Conservation (phyloP, 768 basidiomycete genomes). For the Leccinum obscurum region DNA sequence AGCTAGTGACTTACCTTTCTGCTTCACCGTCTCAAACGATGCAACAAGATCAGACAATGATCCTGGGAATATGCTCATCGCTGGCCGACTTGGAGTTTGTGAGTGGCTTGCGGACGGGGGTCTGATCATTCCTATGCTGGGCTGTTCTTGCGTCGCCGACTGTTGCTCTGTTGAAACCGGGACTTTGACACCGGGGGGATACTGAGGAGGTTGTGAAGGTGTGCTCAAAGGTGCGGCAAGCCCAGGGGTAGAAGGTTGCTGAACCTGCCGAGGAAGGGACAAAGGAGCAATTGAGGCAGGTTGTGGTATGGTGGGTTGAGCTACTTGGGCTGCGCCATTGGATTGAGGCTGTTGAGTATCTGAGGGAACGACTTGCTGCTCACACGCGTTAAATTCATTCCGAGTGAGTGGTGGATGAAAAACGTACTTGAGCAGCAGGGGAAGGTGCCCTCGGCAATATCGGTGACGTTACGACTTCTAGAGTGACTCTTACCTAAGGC, state of each 20-base stretch:
- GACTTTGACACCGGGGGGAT: constrained; percentile 70
- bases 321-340: constrained; percentile 33
- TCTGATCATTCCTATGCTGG: constrained; percentile 45
- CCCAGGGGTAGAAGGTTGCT: constrained; percentile 37
- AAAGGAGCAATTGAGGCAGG: constrained; percentile 42
- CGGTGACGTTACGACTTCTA: constrained; percentile 49
- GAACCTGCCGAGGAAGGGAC: constrained; percentile 50
- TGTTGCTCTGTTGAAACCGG: constrained; percentile 45
- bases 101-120: constrained; percentile 54
- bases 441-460: constrained; percentile 43
- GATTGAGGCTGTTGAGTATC: constrained; percentile 40
- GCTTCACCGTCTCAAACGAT: constrained; percentile 94
- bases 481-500: constrained; percentile 22
- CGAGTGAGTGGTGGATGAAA: constrained; percentile 5
- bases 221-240: constrained; percentile 12
- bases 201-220: constrained; percentile 45
- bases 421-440: constrained; percentile 44
- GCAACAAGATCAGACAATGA: constrained; percentile 90
- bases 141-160: constrained; percentile 31
- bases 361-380: constrained; percentile 39
- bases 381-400: constrained; percentile 22
- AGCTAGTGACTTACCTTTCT: constrained; percentile 69
- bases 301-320: constrained; percentile 31
- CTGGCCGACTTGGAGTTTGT: constrained; percentile 39
- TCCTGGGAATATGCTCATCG: constrained; percentile 66